A percentile compares a stretch with the other conserved stretches of the same genome.
Conservation (phyloP, 495 filamentous ascomycete species). For the Echria macrotheca region DNA sequence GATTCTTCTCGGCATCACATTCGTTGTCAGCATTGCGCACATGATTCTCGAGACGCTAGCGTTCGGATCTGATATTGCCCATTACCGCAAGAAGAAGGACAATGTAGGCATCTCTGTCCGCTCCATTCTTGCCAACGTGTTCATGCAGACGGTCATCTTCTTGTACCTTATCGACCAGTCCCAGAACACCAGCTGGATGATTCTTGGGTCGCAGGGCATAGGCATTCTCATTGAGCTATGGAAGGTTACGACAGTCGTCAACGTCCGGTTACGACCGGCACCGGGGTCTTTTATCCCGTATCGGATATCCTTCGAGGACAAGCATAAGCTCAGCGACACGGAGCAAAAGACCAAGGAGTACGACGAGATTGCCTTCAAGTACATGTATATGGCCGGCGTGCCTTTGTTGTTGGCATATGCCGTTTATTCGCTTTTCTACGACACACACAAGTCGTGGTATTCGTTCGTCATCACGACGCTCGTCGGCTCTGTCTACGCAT, state of each 20-base stretch:
- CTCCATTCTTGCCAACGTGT: slow-evolving; percentile 93
- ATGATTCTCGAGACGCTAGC: slow-evolving; percentile 94
- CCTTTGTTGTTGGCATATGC: slow-evolving; percentile 87
- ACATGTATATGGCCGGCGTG: slow-evolving; percentile 86
- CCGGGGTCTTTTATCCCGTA: slow-evolving; percentile 73
- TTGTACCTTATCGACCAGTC: slow-evolving; percentile 98
- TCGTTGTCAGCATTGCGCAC: slow-evolving; percentile 78
- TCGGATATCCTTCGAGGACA: slow-evolving; percentile 86
- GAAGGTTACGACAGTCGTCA: slow-evolving; percentile 97
- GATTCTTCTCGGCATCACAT: slow-evolving; percentile 79
- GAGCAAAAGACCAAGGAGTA: slow-evolving; percentile 98
- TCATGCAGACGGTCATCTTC: slow-evolving; percentile 96
- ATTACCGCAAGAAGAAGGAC: slow-evolving; percentile 99
- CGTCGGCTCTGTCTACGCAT: slow-evolving; percentile 94
- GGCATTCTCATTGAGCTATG: slow-evolving; percentile 94
- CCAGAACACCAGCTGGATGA: slow-evolving; percentile 98
- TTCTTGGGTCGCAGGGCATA: slow-evolving; percentile 84
- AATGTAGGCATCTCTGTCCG: slow-evolving; percentile 92
- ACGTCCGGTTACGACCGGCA: slow-evolving; percentile 73
- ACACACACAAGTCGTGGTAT: slow-evolving; percentile 98
- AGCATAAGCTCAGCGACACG: slow-evolving; percentile 89
- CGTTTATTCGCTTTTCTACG: slow-evolving; percentile 82
- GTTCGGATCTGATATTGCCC: slow-evolving; percentile 94
- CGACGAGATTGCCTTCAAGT: slow-evolving; percentile 94
- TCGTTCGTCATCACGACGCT: slow-evolving; percentile 84